A percentile compares a stretch with the other conserved stretches of the same genome.
These are phyloP conservation scores for Suillus spraguei DNA, from an alignment of 768 basidiomycete genomes.

Conservation along the genomic window DNA sequence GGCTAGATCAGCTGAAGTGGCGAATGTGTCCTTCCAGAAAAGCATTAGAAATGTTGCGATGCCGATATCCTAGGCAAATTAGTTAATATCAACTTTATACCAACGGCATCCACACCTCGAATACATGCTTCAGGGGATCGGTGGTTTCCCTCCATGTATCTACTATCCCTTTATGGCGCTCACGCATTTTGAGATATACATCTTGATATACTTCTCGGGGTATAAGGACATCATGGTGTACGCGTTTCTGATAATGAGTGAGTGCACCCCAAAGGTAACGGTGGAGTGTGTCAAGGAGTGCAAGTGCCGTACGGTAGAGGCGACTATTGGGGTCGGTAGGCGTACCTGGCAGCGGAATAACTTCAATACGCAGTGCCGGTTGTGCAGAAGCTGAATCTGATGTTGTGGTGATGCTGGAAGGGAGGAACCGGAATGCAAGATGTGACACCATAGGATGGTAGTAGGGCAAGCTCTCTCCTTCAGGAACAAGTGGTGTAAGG, in stretches of 20 bases:
- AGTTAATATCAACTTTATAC: not conserved
- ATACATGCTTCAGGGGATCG: slow-evolving; percentile 89
- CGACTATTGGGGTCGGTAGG: slow-evolving; percentile 59
- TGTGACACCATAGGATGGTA: slow-evolving; percentile 86
- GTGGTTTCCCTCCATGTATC: slow-evolving; percentile 79
- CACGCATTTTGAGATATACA: slow-evolving; percentile 84
- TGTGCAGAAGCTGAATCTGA: slow-evolving; percentile 20
- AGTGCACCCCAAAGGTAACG: slow-evolving; percentile 88
- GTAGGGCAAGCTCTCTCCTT: slow-evolving; percentile 65
- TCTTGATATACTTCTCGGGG: slow-evolving; percentile 85
- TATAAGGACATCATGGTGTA: slow-evolving; percentile 80
- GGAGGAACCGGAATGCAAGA: slow-evolving; percentile 79
- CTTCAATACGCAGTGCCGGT: slow-evolving; percentile 55
- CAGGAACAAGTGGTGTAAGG: slow-evolving; percentile 57
- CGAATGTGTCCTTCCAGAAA: slow-evolving; percentile 82
- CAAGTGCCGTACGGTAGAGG: slow-evolving; percentile 78
- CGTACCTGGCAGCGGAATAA: slow-evolving; percentile 47
- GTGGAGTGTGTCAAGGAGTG: slow-evolving; percentile 80
- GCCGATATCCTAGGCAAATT: slow-evolving; percentile 73
- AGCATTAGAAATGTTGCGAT: slow-evolving; percentile 94
- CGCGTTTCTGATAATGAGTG: slow-evolving; percentile 85
- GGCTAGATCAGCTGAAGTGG: slow-evolving; percentile 11
- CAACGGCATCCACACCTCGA: slow-evolving; percentile 57
- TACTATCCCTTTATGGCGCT: slow-evolving; percentile 77
- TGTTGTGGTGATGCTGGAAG: slow-evolving; percentile 28